Base-by-base conservation (phyloP, 495 filamentous ascomycete genomes). In the Annulohypoxylon stygium region DNA sequence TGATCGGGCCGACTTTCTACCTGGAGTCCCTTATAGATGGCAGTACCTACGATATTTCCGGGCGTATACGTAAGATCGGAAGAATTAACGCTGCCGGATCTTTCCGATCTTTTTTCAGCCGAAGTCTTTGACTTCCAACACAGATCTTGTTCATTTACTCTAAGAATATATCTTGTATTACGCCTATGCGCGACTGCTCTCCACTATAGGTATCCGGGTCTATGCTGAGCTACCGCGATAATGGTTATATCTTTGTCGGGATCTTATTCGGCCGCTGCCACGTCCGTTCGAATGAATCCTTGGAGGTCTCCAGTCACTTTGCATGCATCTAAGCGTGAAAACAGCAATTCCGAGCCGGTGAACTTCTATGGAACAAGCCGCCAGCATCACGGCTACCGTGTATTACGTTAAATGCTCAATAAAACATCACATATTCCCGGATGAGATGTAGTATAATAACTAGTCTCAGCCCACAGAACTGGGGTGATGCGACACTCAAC, bases 1-100 rank as follows among this genome's bases (percentile, higher is more conserved):
- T 20, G 30, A 25, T 54, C 65, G 65, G 65, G 20, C 65, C 57
- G 55, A 50, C 55, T 43, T 61, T 36, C 47, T 53, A 45, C 34
- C 65, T 33, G 5, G 20, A 11, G 26, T 30, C 30, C 18, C 23
- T 39, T 30, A 23, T 12, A 8, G 11, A 20, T 25, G 55, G 7
- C 10, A 25, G 7, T 14, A 16, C 26, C 25, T 45, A 45, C 14
- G n/a, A 9, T 47, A 47, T 47, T 25, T 33, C 34, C 26, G 26
- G 25, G 26, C 33, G 11, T 12, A 25, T 18, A 37, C n/a, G n/a
- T 37, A 20, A n/a, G 53, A 36, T n/a, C 30, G 25, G 16, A 43
- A 9, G 45, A 43, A 14, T n/a, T n/a, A 12, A 26, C 16, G 11
- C n/a, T 23, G 33, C 65, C 65, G 55, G 45, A 20, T 68, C 34